Evolutionary conservation across 768 basidiomycete genomes (phyloP).

Genomic region (Mycena maculata): DNA sequence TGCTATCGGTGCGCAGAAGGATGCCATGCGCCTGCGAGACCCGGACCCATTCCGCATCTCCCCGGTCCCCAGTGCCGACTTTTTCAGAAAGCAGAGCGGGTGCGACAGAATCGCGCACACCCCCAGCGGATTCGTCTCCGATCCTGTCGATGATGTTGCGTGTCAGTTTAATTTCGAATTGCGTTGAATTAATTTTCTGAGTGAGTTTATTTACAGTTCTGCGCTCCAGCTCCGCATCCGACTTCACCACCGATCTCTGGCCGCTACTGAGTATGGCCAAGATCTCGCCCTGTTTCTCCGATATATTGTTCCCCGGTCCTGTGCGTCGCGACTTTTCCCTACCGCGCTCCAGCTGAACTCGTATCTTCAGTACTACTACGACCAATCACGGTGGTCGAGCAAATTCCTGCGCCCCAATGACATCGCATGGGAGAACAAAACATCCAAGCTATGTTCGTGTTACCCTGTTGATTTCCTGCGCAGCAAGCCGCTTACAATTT

Average conservation of each 20-base stretch:
- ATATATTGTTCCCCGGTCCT: conserved; percentile 4
- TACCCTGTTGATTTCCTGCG: neutral
- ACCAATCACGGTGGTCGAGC: neutral
- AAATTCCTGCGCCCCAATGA: conserved; percentile 9
- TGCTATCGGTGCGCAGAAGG: neutral
- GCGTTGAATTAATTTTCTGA: too few relatives aligned
- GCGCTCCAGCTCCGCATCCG: conserved; percentile 2
- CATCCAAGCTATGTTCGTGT: neutral
- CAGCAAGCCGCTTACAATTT: neutral
- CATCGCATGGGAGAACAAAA: conserved; percentile 5
- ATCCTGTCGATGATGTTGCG: neutral
- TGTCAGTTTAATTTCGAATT: neutral
- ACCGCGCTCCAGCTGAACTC: neutral
- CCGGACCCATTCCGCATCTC: conserved; percentile 6
- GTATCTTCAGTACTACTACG: conserved; percentile 11
- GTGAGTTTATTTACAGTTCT: too few relatives aligned
- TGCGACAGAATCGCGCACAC: neutral
- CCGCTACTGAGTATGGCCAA: conserved; percentile 7
- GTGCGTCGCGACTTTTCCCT: neutral
- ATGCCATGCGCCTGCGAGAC: neutral
- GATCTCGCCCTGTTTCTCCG: conserved; percentile 3
- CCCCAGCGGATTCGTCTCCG: neutral
- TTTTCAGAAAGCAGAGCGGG: conserved; percentile 5
- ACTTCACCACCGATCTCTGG: conserved; percentile 11
- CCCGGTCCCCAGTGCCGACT: neutral